Conservation (phyloP, 345 rosid genomes). For the Noccaea bulbosa region DNA sequence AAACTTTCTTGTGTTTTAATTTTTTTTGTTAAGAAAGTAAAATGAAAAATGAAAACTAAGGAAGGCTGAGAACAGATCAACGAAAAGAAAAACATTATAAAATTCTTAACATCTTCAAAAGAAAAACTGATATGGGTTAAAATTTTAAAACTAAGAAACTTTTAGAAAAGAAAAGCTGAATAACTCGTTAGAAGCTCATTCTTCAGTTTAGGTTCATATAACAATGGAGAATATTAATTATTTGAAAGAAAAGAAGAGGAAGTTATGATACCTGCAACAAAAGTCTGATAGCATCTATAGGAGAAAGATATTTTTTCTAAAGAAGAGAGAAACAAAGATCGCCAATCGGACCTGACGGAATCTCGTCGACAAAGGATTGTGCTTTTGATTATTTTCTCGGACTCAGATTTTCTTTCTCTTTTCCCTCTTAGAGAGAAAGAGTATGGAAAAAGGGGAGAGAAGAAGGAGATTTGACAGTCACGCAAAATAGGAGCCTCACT, state of each 20-base stretch:
- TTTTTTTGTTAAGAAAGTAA: background rate
- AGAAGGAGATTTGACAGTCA: conserved; percentile 72
- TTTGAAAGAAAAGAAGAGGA: background rate
- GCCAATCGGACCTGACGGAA: conserved; percentile 51
- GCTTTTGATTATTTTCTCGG: conserved; percentile 7
- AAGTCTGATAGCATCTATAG: conserved; percentile 24
- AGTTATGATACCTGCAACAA: conserved; percentile 47
- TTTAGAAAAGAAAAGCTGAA: conserved; percentile 28
- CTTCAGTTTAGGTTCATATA: background rate
- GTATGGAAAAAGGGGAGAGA: conserved; percentile 47
- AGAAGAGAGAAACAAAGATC: conserved; percentile 38
- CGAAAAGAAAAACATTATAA: background rate
- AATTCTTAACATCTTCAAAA: conserved; percentile 20
- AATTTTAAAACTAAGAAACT: background rate
- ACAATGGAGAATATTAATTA: background rate
- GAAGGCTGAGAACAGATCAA: conserved; percentile 12
- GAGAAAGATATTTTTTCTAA: conserved; percentile 30
- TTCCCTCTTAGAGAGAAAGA: conserved; percentile 22
- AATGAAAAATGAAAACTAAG: background rate
- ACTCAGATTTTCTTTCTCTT: conserved; percentile 32
- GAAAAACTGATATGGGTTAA: conserved; percentile 44
- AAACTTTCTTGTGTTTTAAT: no score
- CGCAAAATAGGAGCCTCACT: conserved; percentile 52
- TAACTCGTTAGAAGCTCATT: background rate
- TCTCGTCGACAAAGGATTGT: conserved; percentile 32